Evolutionary conservation across 257 asterid genomes (phyloP).

Genomic region (Striga asiatica): DNA sequence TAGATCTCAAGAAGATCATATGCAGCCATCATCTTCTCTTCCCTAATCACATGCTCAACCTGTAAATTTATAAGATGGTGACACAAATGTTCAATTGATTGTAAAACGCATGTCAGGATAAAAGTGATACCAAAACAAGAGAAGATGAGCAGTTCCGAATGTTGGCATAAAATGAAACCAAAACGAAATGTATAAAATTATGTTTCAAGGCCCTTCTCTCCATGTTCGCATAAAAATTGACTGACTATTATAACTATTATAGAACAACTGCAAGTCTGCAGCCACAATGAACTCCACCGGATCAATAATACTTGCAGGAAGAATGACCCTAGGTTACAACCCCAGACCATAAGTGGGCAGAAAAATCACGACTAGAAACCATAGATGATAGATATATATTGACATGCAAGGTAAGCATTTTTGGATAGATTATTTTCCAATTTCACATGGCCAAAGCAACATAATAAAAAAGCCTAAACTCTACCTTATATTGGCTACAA

Average conservation of each 20-base stretch:
- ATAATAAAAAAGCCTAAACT: neutral
- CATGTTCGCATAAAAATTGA: neutral
- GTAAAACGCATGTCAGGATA: neutral
- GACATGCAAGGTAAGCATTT: neutral
- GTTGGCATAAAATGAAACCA: conserved; percentile 3
- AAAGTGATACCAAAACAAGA: neutral
- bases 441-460: neutral
- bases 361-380: neutral
- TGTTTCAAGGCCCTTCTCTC: neutral
- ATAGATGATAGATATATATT: no score
- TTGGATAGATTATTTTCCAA: neutral
- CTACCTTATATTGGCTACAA: neutral
- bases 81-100: conserved; percentile 6
- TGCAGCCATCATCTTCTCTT: conserved; percentile 93
- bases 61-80: conserved; percentile 22
- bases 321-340: neutral
- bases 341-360: neutral
- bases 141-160: conserved; percentile 6
- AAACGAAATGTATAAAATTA: neutral
- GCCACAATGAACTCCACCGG: neutral
- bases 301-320: neutral
- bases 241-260: neutral
- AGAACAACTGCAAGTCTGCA: neutral
- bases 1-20: conserved; percentile 83
- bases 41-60: conserved; percentile 96